These are phyloP conservation scores for Xylariaceae sp. DNA, from an alignment of 2,329 filamentous ascomycete genomes.

Conservation along the genomic window DNA sequence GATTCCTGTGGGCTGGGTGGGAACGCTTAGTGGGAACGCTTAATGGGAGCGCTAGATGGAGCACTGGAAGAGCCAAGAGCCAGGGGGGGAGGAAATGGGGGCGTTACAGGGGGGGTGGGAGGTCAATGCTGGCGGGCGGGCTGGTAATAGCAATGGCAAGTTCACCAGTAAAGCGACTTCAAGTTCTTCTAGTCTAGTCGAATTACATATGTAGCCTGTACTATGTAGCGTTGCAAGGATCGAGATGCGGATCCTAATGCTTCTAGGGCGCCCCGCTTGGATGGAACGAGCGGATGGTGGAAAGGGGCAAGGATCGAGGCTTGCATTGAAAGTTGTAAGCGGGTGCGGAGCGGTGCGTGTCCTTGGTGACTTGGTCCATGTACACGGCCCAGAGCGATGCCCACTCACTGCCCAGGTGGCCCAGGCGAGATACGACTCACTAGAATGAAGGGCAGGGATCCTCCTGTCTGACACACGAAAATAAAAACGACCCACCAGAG, in stretches of 20 bases:
- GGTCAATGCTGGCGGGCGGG: no score
- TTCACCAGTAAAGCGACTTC: no score
- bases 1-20: slow-evolving; percentile 14
- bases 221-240: background rate
- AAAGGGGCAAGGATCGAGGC: slow-evolving; percentile 16
- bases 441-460: slow-evolving; percentile 43
- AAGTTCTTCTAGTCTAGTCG: no score
- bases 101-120: background rate
- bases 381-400: slow-evolving; percentile 9
- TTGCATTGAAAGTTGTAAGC: no score
- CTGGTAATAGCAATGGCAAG: no score
- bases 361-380: no score
- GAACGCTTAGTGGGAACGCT: slow-evolving; percentile 11
- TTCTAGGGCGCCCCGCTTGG: slow-evolving; percentile 26
- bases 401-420: slow-evolving; percentile 28
- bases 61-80: slow-evolving; percentile 1
- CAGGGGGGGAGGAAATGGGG: slow-evolving; percentile 7
- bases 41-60: background rate
- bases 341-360: background rate
- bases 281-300: slow-evolving; percentile 14
- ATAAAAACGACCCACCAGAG: slow-evolving; percentile 34
- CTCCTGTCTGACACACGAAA: slow-evolving; percentile 46
- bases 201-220: no score
- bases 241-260: slow-evolving; percentile 20
- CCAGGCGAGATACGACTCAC: slow-evolving; percentile 43